Base-by-base conservation (phyloP, 2,329 filamentous ascomycete genomes). In the Colletotrichum falcatum region DNA sequence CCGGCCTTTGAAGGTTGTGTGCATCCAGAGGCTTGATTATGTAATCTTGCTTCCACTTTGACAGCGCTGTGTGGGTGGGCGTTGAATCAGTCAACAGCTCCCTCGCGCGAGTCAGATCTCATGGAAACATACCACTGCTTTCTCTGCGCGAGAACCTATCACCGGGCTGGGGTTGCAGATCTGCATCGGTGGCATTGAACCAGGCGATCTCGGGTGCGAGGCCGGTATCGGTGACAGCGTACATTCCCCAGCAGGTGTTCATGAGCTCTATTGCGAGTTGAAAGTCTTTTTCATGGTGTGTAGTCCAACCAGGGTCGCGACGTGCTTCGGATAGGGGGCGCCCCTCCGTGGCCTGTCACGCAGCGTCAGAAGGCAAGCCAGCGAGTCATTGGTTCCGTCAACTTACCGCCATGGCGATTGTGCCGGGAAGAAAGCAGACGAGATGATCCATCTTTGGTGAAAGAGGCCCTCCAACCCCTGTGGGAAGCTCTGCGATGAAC, bases 241-340 rank as follows among this genome's bases (percentile, higher is more conserved):
- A 98, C 90, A 96, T 98, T 77, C 93, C 95, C 93, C 95, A 97
- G 85, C 96, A 99, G 1, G 95, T 98, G 72, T 97, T 95, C 85
- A 93, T 98, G 67, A 99, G 85, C 83, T 98, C 95, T 73, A 89
- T 89, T 1, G 96, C 94, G 35, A 99, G 89, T 70, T 89, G 82
- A 83, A 99, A 94, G 78, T 98, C 94, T 72, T 92, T 92, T 70
- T 97, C 94, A 75, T 96, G 90, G 78, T 91, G 88, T 73, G 89
- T 85, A 28, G 88, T 89, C 96, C 96, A 98, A 11, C 83, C 86
- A 0, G 89, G 83, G 1, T 88, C 84, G 78, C 92, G 91, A 74
- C 89, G 90, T 12, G 95, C 95, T 77, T 94, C 89, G 0, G 87
- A 86, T 66, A 97, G 89, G 0, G 91, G 88, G 37, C 92, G 80